Base-by-base conservation (phyloP, 768 basidiomycete genomes). In the Rhodotorula toruloides region DNA sequence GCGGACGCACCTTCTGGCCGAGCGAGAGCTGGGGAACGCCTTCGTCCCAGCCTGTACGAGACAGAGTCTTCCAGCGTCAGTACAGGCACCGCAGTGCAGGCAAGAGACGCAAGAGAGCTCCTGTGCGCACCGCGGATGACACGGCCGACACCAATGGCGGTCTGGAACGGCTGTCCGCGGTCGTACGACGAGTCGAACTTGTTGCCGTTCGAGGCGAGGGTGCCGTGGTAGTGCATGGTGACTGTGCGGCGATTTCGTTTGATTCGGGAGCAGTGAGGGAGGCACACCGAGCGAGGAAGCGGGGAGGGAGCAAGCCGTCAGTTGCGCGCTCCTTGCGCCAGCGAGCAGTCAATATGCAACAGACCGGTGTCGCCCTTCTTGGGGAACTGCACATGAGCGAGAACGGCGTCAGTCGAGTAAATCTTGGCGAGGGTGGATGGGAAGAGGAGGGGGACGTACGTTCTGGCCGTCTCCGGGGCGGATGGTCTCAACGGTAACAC, bases 1-100 rank as follows among this genome's bases (percentile, higher is more conserved):
- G 7, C 88, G 90, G n/a, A n/a, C n/a, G n/a, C n/a, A n/a, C n/a
- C 77, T 87, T 91, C 77, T 87, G 74, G 71, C 89, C 89, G 39
- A 89, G 42, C 17, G 88, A 89, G 68, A 92, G 79, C 79, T 89
- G 81, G 9, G 82, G 84, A 22, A 93, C 89, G 86, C 91, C 90
- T 77, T 91, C 88, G 74, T 91, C 90, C 91, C 90, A 92, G 37
- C 90, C 48, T 49, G 31, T 9, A 22, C 17, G 22, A 16, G 11
- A 29, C 8, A 16, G 27, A 11, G n/a, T 89, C 50, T n/a, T 53
- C 52, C 49, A 48, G 54, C 37, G 47, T 42, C 53, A 47, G 37
- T 62, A 40, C 27, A 27, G 9, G 44, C 44, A 9, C 25, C 44
- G 9, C 16, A 46, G 75, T 31, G 25, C n/a, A 29, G 37, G 22